phyloP scores from a whole-genome alignment of 192 early-diverging fungal species.

The Mycoemilia scoparia region DNA sequence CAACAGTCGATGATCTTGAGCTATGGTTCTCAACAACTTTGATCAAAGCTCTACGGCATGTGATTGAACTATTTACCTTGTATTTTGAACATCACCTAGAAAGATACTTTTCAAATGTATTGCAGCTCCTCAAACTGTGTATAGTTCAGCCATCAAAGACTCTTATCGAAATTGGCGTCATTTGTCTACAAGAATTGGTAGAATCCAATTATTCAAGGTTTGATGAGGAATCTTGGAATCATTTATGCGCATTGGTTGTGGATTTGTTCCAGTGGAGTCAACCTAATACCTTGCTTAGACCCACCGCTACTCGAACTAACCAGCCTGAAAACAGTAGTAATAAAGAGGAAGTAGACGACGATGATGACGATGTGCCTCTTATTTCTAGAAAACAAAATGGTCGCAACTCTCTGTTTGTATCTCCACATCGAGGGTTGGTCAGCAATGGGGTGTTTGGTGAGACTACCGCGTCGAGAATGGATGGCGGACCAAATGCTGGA shows the following conservation, averaged over 20 bases:
- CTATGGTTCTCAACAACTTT: conserved; percentile 90
- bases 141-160: conserved; percentile 89
- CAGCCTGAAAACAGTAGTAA: no score
- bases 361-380: no score
- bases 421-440: no score
- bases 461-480: no score
- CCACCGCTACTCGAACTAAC: no score
- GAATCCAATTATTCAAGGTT: conserved; percentile 59
- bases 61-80: conserved; percentile 66
- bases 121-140: conserved; percentile 65
- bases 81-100: conserved; percentile 47
- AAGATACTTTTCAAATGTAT: conserved; percentile 46
- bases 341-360: no score
- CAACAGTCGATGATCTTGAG: conserved; percentile 67
- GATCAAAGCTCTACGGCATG: conserved; percentile 75
- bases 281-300: conserved; percentile 52
- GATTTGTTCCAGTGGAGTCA: conserved; percentile 66
- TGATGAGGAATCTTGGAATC: conserved; percentile 49
- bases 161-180: conserved; percentile 70
- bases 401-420: no score
- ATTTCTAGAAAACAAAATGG: no score
- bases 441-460: no score
- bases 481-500: no score
- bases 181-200: conserved; percentile 78
- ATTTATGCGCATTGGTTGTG: conserved; percentile 47